phyloP scores from a whole-genome alignment of 1,139 yeast genomes.

The Pichia sp. region DNA sequence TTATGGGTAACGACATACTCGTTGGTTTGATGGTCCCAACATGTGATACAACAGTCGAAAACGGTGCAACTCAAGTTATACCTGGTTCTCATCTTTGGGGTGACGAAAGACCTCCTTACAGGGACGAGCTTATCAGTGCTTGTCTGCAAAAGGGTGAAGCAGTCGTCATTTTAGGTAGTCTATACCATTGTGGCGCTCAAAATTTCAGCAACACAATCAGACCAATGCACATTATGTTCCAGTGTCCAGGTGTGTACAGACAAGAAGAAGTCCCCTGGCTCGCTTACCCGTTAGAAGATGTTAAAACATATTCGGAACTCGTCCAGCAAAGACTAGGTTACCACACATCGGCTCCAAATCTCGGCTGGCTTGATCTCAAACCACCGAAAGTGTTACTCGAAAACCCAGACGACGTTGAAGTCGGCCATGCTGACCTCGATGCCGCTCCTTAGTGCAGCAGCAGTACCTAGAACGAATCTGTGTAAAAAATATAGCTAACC shows the following conservation, averaged over 20 bases:
- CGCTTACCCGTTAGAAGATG: conserved; percentile 12
- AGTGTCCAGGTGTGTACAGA: conserved; percentile 15
- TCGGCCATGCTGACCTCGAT: conserved; percentile 15
- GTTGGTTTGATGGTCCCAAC: conserved; percentile 24
- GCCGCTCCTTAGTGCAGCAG: too few species aligned
- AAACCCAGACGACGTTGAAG: conserved; percentile 1
- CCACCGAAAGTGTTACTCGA: conserved; percentile 11
- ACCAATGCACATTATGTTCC: conserved; percentile 17
- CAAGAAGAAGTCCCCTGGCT: conserved; percentile 17
- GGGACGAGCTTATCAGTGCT: conserved; percentile 14
- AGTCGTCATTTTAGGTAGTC: conserved; percentile 13
- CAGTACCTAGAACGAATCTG: too few species aligned
- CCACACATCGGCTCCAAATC: conserved; percentile 13
- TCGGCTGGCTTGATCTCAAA: conserved; percentile 17
- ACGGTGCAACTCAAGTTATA: conserved; percentile 27
- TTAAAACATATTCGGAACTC: conserved; percentile 11
- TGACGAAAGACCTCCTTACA: conserved; percentile 14
- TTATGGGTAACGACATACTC: conserved; percentile 18
- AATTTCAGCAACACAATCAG: conserved; percentile 11
- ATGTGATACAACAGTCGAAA: conserved; percentile 22
- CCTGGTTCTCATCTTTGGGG: conserved; percentile 27
- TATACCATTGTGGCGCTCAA: conserved; percentile 17
- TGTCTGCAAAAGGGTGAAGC: conserved; percentile 16
- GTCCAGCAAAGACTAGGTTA: conserved; percentile 15
- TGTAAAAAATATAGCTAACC: too few species aligned